Base-by-base conservation (phyloP, 768 basidiomycete genomes). In the Mycena galericulata region DNA sequence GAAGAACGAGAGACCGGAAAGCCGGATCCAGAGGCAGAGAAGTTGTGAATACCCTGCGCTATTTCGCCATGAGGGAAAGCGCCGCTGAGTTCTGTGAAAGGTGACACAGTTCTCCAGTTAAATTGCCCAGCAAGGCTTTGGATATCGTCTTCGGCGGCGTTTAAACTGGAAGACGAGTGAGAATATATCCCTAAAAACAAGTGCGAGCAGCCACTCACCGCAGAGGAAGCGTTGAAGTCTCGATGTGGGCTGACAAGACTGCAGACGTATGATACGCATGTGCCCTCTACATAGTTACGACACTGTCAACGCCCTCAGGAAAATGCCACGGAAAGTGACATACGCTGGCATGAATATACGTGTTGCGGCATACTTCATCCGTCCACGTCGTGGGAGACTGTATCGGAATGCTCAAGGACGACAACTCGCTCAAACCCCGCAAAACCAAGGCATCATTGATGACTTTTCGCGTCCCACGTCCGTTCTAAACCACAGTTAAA, bases 391-490 rank as follows among this genome's bases (percentile, higher is more conserved):
- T 58, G 29, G 87, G 83, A 47, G 81, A 69, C 68, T 84, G 79
- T 57, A 90, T 81, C 20, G 90, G 90, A 65, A 90, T 73, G 51
- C 76, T 82, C 71, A 88, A 75, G 22, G 86, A 82, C 4, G 85
- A 83, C 38, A 86, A 72, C 57, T 89, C 88, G 64, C 81, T 76
- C 32, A 88, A 78, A 54, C 80, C 77, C 70, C 84, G 86, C 49
- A 91, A 76, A 77, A 84, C 88, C 22, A 92, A 79, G 4, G 88
- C 87, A 70, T 94, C 92, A 54, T 91, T 91, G 64, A 93, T 69
- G 18, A 86, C 77, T 68, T 80, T 84, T 70, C 79, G 83, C 27
- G 79, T 80, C 30, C 79, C 77, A 41, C 71, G 75, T 40, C 34
- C 34, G 30, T 41, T 50, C 67, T 68, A 14, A 22, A 41, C 15